phyloP scores from a whole-genome alignment of 2,329 filamentous ascomycete genomes.

The Hypoxylon sp. region DNA sequence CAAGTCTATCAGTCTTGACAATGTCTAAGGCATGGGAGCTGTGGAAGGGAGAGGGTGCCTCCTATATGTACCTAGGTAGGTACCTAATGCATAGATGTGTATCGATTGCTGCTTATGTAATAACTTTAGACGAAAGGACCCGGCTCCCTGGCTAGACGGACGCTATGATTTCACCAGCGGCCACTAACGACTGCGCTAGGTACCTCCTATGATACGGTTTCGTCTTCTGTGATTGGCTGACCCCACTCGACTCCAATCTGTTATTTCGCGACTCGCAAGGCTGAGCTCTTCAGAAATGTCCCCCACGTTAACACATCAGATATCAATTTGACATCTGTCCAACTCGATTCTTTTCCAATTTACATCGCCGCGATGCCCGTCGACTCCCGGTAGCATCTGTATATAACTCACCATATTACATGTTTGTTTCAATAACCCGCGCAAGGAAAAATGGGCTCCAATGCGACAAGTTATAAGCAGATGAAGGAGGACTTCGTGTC shows the following conservation, averaged over 20 bases:
- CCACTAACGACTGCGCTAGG: conserved; percentile 4
- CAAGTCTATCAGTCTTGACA: conserved; percentile 34
- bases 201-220: not conserved
- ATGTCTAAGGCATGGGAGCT: conserved; percentile 19
- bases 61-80: not conserved
- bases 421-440: conserved; percentile 5
- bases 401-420: conserved; percentile 8
- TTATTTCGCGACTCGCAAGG: conserved; percentile 16
- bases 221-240: conserved; percentile 20
- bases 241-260: conserved; percentile 10
- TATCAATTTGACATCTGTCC: conserved; percentile 45
- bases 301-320: conserved; percentile 34
- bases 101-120: no score
- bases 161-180: not conserved
- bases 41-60: not conserved
- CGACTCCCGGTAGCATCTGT: conserved; percentile 6
- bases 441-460: conserved; percentile 51
- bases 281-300: conserved; percentile 12
- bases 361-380: conserved; percentile 27
- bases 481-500: conserved; percentile 97
- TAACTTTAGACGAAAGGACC: no score
- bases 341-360: conserved; percentile 16
- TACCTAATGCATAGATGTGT: no score
- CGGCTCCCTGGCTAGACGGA: not conserved
- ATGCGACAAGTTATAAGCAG: conserved; percentile 80